phyloP scores from a whole-genome alignment of 306 rosid species.

The Vigna trinervia region DNA sequence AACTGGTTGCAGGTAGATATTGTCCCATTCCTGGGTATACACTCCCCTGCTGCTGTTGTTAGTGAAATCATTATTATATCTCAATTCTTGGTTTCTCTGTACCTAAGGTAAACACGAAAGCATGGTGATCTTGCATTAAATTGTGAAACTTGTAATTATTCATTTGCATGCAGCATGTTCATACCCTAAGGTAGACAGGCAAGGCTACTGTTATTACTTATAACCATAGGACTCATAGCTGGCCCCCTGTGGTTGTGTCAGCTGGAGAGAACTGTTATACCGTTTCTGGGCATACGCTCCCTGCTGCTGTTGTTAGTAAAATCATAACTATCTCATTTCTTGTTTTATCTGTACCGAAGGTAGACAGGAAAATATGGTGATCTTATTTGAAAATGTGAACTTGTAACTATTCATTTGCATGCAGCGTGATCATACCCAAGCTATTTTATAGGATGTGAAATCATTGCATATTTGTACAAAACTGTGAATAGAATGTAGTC shows the following conservation, averaged over 20 bases:
- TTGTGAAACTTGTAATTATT: slow-evolving; percentile 78
- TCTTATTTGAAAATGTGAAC: slow-evolving; percentile 52
- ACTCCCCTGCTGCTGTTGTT: slow-evolving; percentile 93
- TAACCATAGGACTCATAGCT: slow-evolving; percentile 78
- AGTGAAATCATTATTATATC: slow-evolving; percentile 85
- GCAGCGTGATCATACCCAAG: slow-evolving; percentile 58
- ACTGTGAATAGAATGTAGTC: slow-evolving; percentile 48
- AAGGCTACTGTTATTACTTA: slow-evolving; percentile 80
- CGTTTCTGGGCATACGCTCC: slow-evolving; percentile 80
- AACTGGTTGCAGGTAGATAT: slow-evolving; percentile 96
- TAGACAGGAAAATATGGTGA: slow-evolving; percentile 54
- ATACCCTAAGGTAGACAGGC: slow-evolving; percentile 61
- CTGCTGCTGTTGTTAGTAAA: slow-evolving; percentile 85
- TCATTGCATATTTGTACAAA: slow-evolving; percentile 70
- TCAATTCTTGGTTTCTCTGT: slow-evolving; percentile 91
- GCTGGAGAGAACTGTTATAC: slow-evolving; percentile 76
- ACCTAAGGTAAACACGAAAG: slow-evolving; percentile 68
- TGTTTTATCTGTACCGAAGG: slow-evolving; percentile 76
- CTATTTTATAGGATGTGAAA: slow-evolving; percentile 60
- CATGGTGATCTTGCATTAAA: slow-evolving; percentile 47
- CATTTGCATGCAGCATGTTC: slow-evolving; percentile 73
- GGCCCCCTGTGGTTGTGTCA: slow-evolving; percentile 78
- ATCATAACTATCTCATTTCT: slow-evolving; percentile 72
- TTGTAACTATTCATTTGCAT: slow-evolving; percentile 84
- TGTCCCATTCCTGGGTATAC: slow-evolving; percentile 93